Conservation (phyloP, 805 yeast species). For the Kurtzmaniella cleridarum region DNA sequence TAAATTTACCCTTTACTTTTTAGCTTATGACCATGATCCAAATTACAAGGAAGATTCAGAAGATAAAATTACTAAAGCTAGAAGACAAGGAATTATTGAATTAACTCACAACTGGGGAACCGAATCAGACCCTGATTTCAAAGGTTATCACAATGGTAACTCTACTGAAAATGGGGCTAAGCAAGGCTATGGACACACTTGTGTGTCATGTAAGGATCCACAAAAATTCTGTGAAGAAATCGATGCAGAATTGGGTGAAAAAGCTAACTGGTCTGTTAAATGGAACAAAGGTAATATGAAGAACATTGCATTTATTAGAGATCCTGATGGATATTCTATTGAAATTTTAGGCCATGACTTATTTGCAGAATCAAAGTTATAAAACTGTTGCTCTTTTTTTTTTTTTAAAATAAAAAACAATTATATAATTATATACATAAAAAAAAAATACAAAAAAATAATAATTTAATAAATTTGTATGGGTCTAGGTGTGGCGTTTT, state of each 20-base stretch:
- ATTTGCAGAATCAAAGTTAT: slow-evolving; percentile 5
- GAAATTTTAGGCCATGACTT: slow-evolving; percentile 55
- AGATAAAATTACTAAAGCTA: slow-evolving; percentile 24
- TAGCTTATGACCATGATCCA: slow-evolving; percentile 59
- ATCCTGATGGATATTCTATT: slow-evolving; percentile 87
- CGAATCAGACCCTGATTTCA: slow-evolving; percentile 67
- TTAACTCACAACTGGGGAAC: slow-evolving; percentile 96
- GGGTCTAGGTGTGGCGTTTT: no score
- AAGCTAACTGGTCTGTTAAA: slow-evolving; percentile 52
- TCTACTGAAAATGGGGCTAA: slow-evolving; percentile 46
- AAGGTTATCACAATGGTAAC: slow-evolving; percentile 79
- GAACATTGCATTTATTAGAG: slow-evolving; percentile 67
- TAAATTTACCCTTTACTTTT: slow-evolving; percentile 78
- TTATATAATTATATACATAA: no score
- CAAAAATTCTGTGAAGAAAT: slow-evolving; percentile 50
- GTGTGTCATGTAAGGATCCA: slow-evolving; percentile 65
- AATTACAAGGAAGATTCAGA: slow-evolving; percentile 37
- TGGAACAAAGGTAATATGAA: slow-evolving; percentile 53
- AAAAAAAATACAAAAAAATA: no score
- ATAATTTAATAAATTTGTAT: no score
- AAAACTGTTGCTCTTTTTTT: no score
- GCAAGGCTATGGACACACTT: slow-evolving; percentile 84
- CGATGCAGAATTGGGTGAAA: slow-evolving; percentile 34
- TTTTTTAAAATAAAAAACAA: no score
- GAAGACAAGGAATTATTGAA: slow-evolving; percentile 71